Conservation (phyloP, 2,329 filamentous ascomycete species). For the Alternaria hordeiaustralica region DNA sequence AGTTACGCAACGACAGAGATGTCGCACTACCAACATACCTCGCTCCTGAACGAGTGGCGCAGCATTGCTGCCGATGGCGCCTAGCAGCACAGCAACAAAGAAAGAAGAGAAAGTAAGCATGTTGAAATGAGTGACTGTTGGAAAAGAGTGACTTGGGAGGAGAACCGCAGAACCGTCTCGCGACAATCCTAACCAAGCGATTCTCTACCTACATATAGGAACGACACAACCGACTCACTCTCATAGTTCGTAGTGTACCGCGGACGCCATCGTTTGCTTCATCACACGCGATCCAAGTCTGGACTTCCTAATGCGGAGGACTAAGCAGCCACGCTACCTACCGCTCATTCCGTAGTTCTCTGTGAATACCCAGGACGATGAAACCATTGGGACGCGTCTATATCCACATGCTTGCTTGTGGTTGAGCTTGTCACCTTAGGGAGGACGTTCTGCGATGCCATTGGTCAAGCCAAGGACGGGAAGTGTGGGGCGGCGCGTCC, state of each 20-base stretch:
- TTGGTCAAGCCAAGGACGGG: slow-evolving; percentile 14
- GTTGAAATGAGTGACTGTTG: slow-evolving; percentile 3
- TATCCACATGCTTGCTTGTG: slow-evolving; percentile 17
- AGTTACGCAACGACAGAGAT: not conserved
- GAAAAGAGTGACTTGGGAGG: not conserved
- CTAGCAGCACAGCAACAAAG: slow-evolving; percentile 16
- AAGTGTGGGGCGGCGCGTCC: slow-evolving; percentile 15
- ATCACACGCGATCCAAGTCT: slow-evolving; percentile 12
- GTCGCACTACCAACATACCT: slow-evolving; percentile 1
- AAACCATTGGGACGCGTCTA: slow-evolving; percentile 19
- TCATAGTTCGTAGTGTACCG: not conserved
- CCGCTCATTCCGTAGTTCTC: slow-evolving; percentile 5
- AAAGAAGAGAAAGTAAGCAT: slow-evolving; percentile 23
- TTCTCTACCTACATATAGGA: not conserved
- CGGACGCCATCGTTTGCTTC: slow-evolving; percentile 11
- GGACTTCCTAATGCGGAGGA: slow-evolving; percentile 15
- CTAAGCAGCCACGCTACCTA: slow-evolving; percentile 6
- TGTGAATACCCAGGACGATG: not conserved
- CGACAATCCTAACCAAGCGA: not conserved
- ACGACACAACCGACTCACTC: not conserved
- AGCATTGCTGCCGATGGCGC: slow-evolving; percentile 21
- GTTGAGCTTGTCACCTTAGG: slow-evolving; percentile 18
- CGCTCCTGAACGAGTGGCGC: slow-evolving; percentile 26
- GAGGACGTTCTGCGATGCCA: slow-evolving; percentile 10
- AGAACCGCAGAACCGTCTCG: not conserved